Conservation (phyloP, 2,329 filamentous ascomycete genomes). For the Sarocladium brachiariae region DNA sequence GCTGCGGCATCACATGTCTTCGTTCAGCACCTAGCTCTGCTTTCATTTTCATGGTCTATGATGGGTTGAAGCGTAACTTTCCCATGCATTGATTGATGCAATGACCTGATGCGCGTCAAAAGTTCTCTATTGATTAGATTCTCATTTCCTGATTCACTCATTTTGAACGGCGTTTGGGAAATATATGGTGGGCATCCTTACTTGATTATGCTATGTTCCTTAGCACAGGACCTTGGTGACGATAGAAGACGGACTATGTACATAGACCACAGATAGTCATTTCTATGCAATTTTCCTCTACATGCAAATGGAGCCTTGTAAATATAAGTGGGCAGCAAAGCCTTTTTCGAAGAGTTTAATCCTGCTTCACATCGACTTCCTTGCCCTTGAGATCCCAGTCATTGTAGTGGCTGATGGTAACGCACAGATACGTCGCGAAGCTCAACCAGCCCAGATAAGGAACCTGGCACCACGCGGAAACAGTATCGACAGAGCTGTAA, state of each 20-base stretch:
- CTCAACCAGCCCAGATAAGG: conserved; percentile 83
- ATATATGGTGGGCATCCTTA: no score
- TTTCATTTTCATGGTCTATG: conserved; percentile 94
- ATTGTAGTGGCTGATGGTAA: conserved; percentile 61
- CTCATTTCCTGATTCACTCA: no score
- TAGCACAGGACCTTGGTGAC: not conserved
- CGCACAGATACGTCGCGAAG: conserved; percentile 81
- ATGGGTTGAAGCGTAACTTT: conserved; percentile 69
- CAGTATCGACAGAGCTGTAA: conserved; percentile 67
- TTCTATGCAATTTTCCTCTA: not conserved
- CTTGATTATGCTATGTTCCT: not conserved
- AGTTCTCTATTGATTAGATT: no score
- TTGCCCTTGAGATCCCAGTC: conserved; percentile 51
- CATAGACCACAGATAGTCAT: not conserved
- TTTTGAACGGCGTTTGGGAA: not conserved
- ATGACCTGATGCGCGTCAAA: no score
- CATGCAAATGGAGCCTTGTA: no score
- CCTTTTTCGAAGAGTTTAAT: not conserved
- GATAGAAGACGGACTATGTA: not conserved
- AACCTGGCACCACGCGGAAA: conserved; percentile 65
- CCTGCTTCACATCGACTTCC: conserved; percentile 10
- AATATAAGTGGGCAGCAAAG: no score
- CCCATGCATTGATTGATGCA: conserved; percentile 31
- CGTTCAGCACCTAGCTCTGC: conserved; percentile 92
- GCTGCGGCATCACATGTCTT: conserved; percentile 87